Evolutionary conservation across 2,329 filamentous ascomycete species (phyloP), one percentile per base, ranked within the genome.

Genomic region (Alternaria triticina): DNA sequence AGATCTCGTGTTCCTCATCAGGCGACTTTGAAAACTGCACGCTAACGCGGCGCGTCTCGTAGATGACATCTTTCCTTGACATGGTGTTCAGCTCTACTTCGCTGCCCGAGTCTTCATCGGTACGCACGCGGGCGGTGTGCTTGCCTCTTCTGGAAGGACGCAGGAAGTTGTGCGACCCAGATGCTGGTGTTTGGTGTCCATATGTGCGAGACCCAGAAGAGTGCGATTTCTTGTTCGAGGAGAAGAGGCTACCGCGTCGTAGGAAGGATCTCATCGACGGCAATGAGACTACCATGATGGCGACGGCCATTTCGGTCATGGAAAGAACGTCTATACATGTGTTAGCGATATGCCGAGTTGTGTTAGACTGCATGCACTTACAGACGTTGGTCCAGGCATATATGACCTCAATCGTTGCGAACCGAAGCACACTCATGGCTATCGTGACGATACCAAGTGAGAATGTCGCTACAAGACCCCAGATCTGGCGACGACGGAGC

Each of bases 271-370:
- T 56, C 65, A 74, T 70, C 3, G 72, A 70, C 10, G 72, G 72
- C 2, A 74, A 57, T 1, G 70, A 70, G 7, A 71, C 70, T 9
- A 74, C 71, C 62, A 74, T 74, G 20, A 74, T 73, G 6, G 71
- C 70, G 27, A 70, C 71, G 12, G 70, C 60, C 61, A 72, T 68
- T 58, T 74, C 72, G n/a, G 72, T 66, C 71, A 74, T 73, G 11
- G 67, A 70, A 12, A 72, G 70, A 0, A 74, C 70, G 20, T 66
- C 72, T 74, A 44, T 8, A 28, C 6, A 11, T 13, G 17, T 10
- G 47, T 68, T 45, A 68, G 54, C 54, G 6, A 25, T 1, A 4
- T 3, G 8, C 17, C 17, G 9, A 23, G 6, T 8, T 17, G 13
- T 7, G n/a, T 6, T n/a, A 17, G 11, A 20, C 15, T 40, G 23